Base-by-base conservation (phyloP, 2,329 filamentous ascomycete species). In the Macrophomina pseudophaseolina region DNA sequence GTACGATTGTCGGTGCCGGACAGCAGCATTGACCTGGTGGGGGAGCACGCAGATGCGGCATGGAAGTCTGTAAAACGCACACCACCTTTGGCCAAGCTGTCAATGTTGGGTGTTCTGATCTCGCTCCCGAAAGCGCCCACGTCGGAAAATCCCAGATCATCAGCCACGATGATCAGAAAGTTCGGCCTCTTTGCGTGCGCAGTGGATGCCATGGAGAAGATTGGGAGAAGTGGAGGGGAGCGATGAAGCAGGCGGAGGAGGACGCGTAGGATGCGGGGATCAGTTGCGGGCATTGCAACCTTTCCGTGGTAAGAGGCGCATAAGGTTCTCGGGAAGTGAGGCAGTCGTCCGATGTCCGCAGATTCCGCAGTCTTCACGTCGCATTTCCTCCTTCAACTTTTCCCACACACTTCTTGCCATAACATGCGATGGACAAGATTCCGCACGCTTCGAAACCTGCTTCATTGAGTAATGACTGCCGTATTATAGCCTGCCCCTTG, bases 21-120 rank as follows among this genome's bases (percentile, higher is more conserved):
- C 81, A 90, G 84, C 69, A 90, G 83, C 88, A 90, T 90, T 16
- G 87, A 85, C 32, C 87, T 80, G 1, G 86, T 88, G 1, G 88
- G 88, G 53, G 86, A 89, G 74, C 87, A 90, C 56, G 87, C 87
- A 1, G 87, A 84, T 0, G 88, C 87, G 1, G 87, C 84, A 71
- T 90, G 87, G 74, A 88, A 90, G 71, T 89, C 85, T 0, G 86
- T 89, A 71, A 89, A 87, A 2, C 86, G 84, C 18, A 89, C 74
- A 18, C 87, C 77, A 72, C 76, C 77, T 68, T 68, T 66, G 2
- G 84, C 81, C 3, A 87, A 74, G 44, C 81, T 82, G 74, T 88
- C 85, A 46, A 89, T 79, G 70, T 86, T 84, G 1, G 87, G 86
- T 0, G 86, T 88, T 28, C 81, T 80, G 70, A 88, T 88, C 74